Evolutionary conservation across 2,329 filamentous ascomycete species (phyloP).

Genomic region (Fusarium incarnatum): DNA sequence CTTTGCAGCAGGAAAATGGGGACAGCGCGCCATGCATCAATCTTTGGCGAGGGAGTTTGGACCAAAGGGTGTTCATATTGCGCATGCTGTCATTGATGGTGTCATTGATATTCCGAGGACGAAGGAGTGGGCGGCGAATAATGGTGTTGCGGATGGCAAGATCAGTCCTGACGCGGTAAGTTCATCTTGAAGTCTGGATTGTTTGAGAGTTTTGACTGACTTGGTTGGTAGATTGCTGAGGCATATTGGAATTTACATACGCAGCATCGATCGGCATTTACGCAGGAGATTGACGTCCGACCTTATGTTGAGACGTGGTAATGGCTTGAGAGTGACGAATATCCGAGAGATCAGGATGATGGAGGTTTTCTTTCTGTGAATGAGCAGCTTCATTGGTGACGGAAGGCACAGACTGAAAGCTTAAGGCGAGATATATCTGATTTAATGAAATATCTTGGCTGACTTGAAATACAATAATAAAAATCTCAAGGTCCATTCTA

Average conservation of each 20-base stretch:
- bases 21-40: conserved; percentile 78
- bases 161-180: conserved; percentile 79
- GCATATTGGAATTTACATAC: conserved; percentile 87
- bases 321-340: too few species aligned
- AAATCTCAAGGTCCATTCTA: too few species aligned
- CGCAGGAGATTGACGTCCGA: conserved; percentile 83
- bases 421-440: too few species aligned
- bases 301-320: conserved; percentile 88
- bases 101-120: conserved; percentile 84
- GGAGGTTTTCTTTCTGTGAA: too few species aligned
- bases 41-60: conserved; percentile 86
- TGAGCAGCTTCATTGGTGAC: too few species aligned
- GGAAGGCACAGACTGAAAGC: too few species aligned
- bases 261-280: conserved; percentile 82
- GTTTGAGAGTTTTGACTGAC: conserved; percentile 3
- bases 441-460: too few species aligned
- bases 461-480: too few species aligned
- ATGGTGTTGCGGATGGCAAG: conserved; percentile 67
- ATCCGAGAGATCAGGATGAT: too few species aligned
- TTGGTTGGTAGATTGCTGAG: conserved; percentile 76
- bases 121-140: conserved; percentile 62
- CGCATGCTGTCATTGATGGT: conserved; percentile 85
- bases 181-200: conserved; percentile 21
- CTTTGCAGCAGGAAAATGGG: conserved; percentile 86
- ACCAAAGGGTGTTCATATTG: conserved; percentile 84